phyloP scores from a whole-genome alignment of 192 early-diverging fungal species.

The Physocladia obscura region DNA sequence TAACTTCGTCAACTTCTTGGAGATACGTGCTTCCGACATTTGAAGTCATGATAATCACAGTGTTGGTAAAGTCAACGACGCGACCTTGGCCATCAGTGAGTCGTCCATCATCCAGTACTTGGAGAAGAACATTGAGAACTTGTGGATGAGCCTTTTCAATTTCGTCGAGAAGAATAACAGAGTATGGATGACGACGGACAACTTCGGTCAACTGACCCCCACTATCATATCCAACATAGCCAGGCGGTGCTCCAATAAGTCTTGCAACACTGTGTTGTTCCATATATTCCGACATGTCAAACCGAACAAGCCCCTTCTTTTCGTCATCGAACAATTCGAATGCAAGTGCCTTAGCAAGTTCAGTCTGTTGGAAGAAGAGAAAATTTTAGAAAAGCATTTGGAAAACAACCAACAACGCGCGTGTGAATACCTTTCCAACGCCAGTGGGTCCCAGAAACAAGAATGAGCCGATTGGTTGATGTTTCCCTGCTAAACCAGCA shows the following conservation, averaged over 20 bases:
- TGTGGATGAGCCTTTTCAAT: conserved; percentile 95
- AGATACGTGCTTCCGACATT: conserved; percentile 78
- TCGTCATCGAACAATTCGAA: conserved; percentile 96
- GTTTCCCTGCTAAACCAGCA: conserved; percentile 79
- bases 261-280: conserved; percentile 83
- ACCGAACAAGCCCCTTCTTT: conserved; percentile 88
- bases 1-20: conserved; percentile 32
- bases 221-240: conserved; percentile 95
- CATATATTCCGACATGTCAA: conserved; percentile 99
- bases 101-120: conserved; percentile 95
- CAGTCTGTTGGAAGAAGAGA: no score
- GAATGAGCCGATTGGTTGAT: conserved; percentile 81
- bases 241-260: conserved; percentile 94
- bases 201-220: conserved; percentile 95
- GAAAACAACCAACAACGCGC: no score
- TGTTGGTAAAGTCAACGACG: conserved; percentile 91
- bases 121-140: conserved; percentile 90
- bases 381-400: no score
- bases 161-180: conserved; percentile 95
- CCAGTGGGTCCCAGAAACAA: conserved; percentile 97
- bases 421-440: no score
- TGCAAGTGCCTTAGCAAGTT: conserved; percentile 56
- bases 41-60: conserved; percentile 92
- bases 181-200: conserved; percentile 87
- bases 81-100: conserved; percentile 94